These are phyloP conservation scores for Coemansia sp. DNA, from an alignment of 192 early-diverging fungal genomes.

Conservation along the genomic window DNA sequence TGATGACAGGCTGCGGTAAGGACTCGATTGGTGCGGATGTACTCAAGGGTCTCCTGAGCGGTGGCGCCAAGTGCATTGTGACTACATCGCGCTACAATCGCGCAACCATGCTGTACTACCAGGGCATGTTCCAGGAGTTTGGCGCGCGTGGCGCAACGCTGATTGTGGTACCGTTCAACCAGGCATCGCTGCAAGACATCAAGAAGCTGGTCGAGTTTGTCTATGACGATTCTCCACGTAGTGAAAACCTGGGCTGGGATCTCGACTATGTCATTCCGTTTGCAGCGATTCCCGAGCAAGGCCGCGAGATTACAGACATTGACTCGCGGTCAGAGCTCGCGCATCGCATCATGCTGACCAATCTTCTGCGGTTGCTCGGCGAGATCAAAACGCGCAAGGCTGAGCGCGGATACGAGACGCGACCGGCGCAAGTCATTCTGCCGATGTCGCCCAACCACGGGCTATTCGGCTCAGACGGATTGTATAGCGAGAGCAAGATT, in stretches of 20 bases:
- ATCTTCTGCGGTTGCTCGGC: conserved; percentile 84
- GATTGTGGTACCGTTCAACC: conserved; percentile 96
- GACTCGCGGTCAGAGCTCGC: conserved; percentile 90
- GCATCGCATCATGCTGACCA: conserved; percentile 95
- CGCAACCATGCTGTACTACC: conserved; percentile 84
- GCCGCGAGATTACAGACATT: conserved; percentile 84
- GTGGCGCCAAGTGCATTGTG: conserved; percentile 72
- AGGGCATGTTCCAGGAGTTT: conserved; percentile 83
- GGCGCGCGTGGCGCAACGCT: conserved; percentile 83
- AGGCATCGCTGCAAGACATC: conserved; percentile 84
- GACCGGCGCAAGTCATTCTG: conserved; percentile 87
- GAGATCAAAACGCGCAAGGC: conserved; percentile 87
- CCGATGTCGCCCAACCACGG: conserved; percentile 96
- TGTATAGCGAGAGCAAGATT: conserved; percentile 95
- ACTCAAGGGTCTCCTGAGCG: conserved; percentile 85
- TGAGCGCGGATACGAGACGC: conserved; percentile 76
- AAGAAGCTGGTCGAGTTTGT: conserved; percentile 83
- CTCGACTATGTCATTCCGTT: conserved; percentile 94
- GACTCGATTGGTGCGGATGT: conserved; percentile 91
- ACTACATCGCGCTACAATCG: conserved; percentile 93
- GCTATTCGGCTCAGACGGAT: conserved; percentile 88
- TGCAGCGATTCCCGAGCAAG: conserved; percentile 89
- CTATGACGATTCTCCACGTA: conserved; percentile 68
- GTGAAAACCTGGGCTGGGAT: conserved; percentile 81
- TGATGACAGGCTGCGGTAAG: conserved; percentile 90